Conservation (phyloP, 106 monocot species). For the Alisma plantagoaquatica region DNA sequence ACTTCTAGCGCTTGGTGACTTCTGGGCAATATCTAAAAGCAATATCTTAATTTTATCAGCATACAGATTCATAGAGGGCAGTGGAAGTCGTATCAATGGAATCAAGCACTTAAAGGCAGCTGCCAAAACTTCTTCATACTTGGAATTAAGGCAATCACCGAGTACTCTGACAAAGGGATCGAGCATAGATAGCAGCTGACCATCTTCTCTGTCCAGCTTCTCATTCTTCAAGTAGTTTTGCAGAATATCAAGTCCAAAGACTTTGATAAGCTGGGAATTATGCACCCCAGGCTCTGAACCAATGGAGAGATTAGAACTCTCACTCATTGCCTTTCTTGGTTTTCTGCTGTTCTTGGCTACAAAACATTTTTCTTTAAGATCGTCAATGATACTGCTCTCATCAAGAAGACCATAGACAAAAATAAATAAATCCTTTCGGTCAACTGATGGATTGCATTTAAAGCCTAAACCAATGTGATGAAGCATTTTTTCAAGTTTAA, state of each 20-base stretch:
- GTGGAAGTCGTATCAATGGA: constrained; percentile 51
- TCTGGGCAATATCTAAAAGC: constrained; percentile 67
- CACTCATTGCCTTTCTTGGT: neutral
- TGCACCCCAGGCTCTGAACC: constrained; percentile 19
- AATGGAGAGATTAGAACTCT: constrained; percentile 2
- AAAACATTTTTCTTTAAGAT: no score
- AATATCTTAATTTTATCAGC: constrained; percentile 65
- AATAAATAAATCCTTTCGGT: constrained; percentile 40
- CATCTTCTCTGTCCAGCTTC: constrained; percentile 56
- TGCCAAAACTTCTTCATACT: constrained; percentile 67
- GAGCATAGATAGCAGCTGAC: constrained; percentile 53
- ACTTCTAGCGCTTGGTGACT: constrained; percentile 38
- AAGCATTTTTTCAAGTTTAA: constrained; percentile 61
- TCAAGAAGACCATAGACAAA: constrained; percentile 89
- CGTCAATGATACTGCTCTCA: constrained; percentile 36
- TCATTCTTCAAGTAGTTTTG: constrained; percentile 62
- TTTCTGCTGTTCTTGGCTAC: constrained; percentile 8
- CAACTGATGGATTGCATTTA: constrained; percentile 63
- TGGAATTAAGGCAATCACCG: constrained; percentile 54
- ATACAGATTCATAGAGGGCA: constrained; percentile 49
- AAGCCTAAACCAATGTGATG: constrained; percentile 62
- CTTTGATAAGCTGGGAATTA: constrained; percentile 55
- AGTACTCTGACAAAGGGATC: constrained; percentile 75
- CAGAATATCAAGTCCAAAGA: constrained; percentile 74
- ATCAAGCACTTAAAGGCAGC: constrained; percentile 60